Evolutionary conservation across 257 asterid genomes (phyloP).

Genomic region (Osmanthus fragrans): DNA sequence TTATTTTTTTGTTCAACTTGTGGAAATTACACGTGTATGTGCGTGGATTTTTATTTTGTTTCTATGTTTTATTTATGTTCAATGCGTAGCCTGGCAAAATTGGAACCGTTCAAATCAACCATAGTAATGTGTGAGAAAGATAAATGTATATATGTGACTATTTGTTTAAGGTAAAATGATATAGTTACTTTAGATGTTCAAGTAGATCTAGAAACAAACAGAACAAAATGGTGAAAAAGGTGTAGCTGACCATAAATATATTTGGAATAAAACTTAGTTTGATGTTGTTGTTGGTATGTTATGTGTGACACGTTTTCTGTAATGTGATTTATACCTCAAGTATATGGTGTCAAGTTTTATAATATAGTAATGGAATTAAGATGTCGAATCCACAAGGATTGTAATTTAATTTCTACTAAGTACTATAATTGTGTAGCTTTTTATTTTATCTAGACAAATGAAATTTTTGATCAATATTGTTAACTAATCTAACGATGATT

Average conservation of each 20-base stretch:
- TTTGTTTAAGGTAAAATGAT: background rate
- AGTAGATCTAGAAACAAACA: background rate
- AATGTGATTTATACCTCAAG: too few species aligned
- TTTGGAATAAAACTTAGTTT: background rate
- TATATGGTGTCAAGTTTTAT: too few species aligned
- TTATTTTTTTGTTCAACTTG: background rate
- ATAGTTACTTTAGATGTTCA: background rate
- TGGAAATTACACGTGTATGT: background rate
- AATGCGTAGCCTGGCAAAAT: background rate
- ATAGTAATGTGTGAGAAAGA: background rate
- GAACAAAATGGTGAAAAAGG: background rate
- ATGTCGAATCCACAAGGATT: too few species aligned
- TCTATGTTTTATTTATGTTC: background rate
- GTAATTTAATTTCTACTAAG: too few species aligned
- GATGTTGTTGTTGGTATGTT: background rate
- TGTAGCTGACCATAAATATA: background rate
- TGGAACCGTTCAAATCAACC: background rate
- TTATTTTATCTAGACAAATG: too few species aligned
- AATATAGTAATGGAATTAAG: too few species aligned
- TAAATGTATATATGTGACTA: too few species aligned
- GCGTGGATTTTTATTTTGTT: background rate
- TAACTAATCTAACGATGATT: too few species aligned
- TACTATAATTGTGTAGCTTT: too few species aligned
- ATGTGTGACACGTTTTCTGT: too few species aligned
- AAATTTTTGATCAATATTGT: too few species aligned